Evolutionary conservation across 768 basidiomycete genomes (phyloP), one percentile per base, ranked within the genome.

Genomic region (Tulasnella sp.): DNA sequence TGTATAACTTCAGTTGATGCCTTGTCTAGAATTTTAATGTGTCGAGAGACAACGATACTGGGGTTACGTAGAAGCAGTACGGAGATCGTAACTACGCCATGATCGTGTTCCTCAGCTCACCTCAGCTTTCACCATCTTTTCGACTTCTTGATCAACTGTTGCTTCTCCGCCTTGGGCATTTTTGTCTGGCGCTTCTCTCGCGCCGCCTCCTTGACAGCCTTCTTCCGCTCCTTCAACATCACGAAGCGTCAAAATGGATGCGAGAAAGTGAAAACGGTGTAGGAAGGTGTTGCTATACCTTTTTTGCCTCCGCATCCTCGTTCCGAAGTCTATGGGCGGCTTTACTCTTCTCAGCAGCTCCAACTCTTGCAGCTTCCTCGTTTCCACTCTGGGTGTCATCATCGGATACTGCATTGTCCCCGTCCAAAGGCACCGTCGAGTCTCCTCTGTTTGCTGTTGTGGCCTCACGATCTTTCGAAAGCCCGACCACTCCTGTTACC

Each of bases 141-240:
- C 2, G 54, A 43, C 41, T 56, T 56, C 64, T 90, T 96, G 65
- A 97, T 78, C 63, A 79, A 80, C 43, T 82, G 79, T 74, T 90
- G 90, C 76, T 97, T 98, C 72, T 94, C 91, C 43, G 85, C 82
- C 69, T 98, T 98, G 48, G 93, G 88, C 77, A 97, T 91, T 74
- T 98, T 98, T 65, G 80, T 76, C 71, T 92, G 90, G 62, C 94
- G 78, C 70, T 80, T 87, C 73, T 96, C 92, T 66, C 84, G 78
- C 41, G 87, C 83, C 70, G 89, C 88, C 57, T 83, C 84, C 69
- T 97, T 97, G 25, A 78, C 80, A 3, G 83, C 82, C 68, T 89
- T 89, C 73, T 98, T 97, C 22, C 93, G 82, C 70, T 93, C 92
- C 92, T 94, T 65, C 12, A 64, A 17, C 59, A 57, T 61, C n/a